phyloP scores from a whole-genome alignment of 306 rosid genomes.

The Echinosophora koreensis region DNA sequence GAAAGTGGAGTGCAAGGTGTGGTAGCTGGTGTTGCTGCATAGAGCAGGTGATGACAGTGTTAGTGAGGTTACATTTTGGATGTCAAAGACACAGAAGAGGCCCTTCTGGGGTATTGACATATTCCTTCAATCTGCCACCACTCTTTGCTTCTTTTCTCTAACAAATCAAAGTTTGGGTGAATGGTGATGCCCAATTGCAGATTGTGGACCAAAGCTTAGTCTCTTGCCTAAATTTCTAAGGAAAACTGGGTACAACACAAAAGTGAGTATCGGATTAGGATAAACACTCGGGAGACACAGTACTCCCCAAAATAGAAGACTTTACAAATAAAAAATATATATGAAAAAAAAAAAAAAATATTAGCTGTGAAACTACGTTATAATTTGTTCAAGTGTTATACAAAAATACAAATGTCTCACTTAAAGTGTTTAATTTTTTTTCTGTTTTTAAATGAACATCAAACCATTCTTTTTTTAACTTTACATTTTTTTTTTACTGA shows the following conservation, averaged over 20 bases:
- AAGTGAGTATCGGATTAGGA: slow-evolving; percentile 8
- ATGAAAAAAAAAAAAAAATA: too few relatives aligned
- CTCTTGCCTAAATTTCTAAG: not conserved
- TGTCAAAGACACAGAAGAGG: slow-evolving; percentile 15
- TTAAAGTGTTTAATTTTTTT: too few relatives aligned
- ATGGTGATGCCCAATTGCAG: not conserved
- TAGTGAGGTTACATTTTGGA: slow-evolving; percentile 32
- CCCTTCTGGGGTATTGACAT: slow-evolving; percentile 43
- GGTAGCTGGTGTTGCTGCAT: slow-evolving; percentile 1
- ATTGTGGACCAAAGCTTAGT: not conserved
- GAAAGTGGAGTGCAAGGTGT: not conserved
- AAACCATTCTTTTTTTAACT: too few relatives aligned
- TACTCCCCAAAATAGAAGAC: not conserved
- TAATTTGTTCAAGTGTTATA: too few relatives aligned
- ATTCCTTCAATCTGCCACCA: slow-evolving; percentile 27
- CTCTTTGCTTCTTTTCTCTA: not conserved
- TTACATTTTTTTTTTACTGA: too few relatives aligned
- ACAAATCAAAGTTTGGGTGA: not conserved
- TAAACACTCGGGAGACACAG: slow-evolving; percentile 4
- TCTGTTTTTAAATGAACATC: too few relatives aligned
- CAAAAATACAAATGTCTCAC: too few relatives aligned
- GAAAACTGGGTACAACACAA: not conserved
- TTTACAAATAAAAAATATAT: too few relatives aligned
- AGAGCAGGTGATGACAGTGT: slow-evolving; percentile 14
- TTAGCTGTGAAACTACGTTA: too few relatives aligned